phyloP scores from a whole-genome alignment of 2,329 filamentous ascomycete species.

The Decorospora gaudefroyi region DNA sequence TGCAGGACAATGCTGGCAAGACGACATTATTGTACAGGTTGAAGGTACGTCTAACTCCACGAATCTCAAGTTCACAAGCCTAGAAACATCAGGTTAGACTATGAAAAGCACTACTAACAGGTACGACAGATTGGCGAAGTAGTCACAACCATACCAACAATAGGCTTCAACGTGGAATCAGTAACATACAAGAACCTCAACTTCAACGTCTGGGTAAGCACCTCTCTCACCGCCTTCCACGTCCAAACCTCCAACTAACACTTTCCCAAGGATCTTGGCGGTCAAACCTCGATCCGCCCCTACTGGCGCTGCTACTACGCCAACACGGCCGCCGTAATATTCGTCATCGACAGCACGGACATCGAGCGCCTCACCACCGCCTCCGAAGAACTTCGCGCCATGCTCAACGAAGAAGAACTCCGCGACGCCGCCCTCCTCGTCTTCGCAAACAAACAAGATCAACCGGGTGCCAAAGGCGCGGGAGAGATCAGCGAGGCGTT shows the following conservation, averaged over 20 bases:
- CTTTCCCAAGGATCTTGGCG: slow-evolving; percentile 74
- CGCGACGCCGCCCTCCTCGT: slow-evolving; percentile 90
- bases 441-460: slow-evolving; percentile 99
- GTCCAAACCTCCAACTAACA: neutral
- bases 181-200: slow-evolving; percentile 98
- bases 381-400: slow-evolving; percentile 87
- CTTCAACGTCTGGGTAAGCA: slow-evolving; percentile 93
- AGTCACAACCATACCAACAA: slow-evolving; percentile 97
- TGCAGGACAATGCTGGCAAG: slow-evolving; percentile 95
- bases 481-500: slow-evolving; percentile 96
- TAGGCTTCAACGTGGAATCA: slow-evolving; percentile 98
- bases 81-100: neutral
- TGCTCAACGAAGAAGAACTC: slow-evolving; percentile 96
- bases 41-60: slow-evolving; percentile 65
- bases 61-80: neutral
- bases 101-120: neutral
- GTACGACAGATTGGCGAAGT: slow-evolving; percentile 85
- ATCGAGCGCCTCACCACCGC: slow-evolving; percentile 93
- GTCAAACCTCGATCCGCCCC: slow-evolving; percentile 96
- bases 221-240: neutral
- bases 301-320: slow-evolving; percentile 99
- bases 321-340: slow-evolving; percentile 97
- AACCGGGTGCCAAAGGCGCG: slow-evolving; percentile 93
- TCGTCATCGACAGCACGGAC: slow-evolving; percentile 97
- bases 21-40: slow-evolving; percentile 95